phyloP scores from a whole-genome alignment of 2,329 filamentous ascomycete genomes.

The Coniochaeta hoffmannii region DNA sequence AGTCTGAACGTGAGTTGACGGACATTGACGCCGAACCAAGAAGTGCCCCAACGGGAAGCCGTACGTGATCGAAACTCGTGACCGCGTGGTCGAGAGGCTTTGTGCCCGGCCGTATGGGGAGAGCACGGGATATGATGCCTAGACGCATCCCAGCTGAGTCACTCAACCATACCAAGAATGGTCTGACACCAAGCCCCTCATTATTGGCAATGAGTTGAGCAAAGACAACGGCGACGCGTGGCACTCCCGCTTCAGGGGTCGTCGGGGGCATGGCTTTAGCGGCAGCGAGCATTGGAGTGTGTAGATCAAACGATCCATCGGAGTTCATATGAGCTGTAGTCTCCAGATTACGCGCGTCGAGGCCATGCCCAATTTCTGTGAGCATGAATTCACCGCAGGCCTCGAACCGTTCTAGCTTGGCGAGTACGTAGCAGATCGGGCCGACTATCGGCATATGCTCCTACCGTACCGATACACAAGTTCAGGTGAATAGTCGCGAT shows the following conservation, averaged over 20 bases:
- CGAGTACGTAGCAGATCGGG: too few relatives aligned
- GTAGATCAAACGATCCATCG: conserved; percentile 24
- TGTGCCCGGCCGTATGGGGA: conserved; percentile 20
- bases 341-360: conserved; percentile 29
- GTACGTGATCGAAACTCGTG: conserved; percentile 24
- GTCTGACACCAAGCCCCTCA: conserved; percentile 18
- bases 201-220: conserved; percentile 20
- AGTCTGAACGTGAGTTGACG: conserved; percentile 15
- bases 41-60: conserved; percentile 16
- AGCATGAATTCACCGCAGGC: conserved; percentile 27
- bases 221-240: conserved; percentile 23
- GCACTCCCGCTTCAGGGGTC: conserved; percentile 15
- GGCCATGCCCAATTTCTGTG: conserved; percentile 30
- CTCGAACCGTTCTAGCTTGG: conserved; percentile 14
- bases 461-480: too few relatives aligned
- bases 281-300: conserved; percentile 21
- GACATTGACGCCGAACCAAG: conserved; percentile 16
- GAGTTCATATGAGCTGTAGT: conserved; percentile 24
- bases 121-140: conserved; percentile 18
- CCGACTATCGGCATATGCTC: too few relatives aligned
- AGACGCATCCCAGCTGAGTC: conserved; percentile 17
- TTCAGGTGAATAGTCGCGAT: too few relatives aligned
- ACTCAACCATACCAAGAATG: conserved; percentile 23
- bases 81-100: too few relatives aligned
- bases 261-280: conserved; percentile 24